These are phyloP conservation scores for Gossypium mustelinum DNA, from an alignment of 345 rosid species.

Conservation along the genomic window DNA sequence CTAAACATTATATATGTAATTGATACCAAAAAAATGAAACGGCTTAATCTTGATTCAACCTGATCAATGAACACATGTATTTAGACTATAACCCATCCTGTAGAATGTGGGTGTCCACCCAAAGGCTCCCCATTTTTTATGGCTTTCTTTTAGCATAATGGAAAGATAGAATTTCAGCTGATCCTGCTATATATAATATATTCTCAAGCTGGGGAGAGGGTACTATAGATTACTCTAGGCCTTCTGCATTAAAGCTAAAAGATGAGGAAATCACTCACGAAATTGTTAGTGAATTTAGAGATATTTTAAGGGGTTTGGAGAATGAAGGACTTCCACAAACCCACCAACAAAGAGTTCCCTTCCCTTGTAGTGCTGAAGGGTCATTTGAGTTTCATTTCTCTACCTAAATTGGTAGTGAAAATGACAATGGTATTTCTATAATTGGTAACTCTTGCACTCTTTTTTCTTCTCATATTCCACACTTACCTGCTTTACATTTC, in stretches of 20 bases:
- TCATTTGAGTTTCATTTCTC: neutral
- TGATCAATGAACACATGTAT: too few species aligned
- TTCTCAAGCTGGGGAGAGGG: conserved; percentile 15
- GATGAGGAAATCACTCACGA: neutral
- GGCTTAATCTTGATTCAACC: too few species aligned
- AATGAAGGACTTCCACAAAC: conserved; percentile 34
- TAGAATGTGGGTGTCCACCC: conserved; percentile 22
- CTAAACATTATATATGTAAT: too few species aligned
- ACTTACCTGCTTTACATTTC: neutral
- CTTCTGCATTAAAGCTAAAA: conserved; percentile 17
- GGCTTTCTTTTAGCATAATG: neutral
- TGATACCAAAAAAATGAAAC: too few species aligned
- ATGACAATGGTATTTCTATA: conserved; percentile 18
- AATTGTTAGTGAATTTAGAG: neutral
- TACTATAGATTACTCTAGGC: neutral
- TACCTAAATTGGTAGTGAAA: conserved; percentile 12
- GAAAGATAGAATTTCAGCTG: conserved; percentile 14
- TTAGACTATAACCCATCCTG: too few species aligned
- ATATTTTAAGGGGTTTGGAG: conserved; percentile 1
- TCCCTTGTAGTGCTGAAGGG: conserved; percentile 22
- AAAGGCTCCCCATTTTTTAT: conserved; percentile 3
- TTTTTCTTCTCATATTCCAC: conserved; percentile 19
- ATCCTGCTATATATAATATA: conserved; percentile 14
- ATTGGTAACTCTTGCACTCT: conserved; percentile 15
- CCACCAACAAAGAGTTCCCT: neutral